A percentile compares a stretch with the other conserved stretches of the same genome.
Evolutionary conservation across 1,284 basidiomycete species (phyloP).

Genomic region (Phylloporus gajari): DNA sequence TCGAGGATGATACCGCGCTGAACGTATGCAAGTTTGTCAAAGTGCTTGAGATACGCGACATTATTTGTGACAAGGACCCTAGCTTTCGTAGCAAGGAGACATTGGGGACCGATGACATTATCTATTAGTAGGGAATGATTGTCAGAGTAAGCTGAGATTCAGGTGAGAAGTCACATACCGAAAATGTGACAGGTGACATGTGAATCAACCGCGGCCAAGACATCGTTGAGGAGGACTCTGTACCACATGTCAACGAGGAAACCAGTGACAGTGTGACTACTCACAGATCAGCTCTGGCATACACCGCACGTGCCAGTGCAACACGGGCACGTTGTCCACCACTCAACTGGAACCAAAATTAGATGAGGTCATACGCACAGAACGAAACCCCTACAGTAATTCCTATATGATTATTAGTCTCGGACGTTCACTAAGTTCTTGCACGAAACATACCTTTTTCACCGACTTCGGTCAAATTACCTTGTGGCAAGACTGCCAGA

Average conservation of each 20-base stretch:
- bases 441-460: constrained; percentile 49
- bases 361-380: not conserved
- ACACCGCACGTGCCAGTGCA: constrained; percentile 61
- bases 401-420: constrained; percentile 24
- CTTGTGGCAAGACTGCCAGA: constrained; percentile 76
- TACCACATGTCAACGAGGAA: not conserved
- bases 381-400: constrained; percentile 39
- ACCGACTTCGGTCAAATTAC: constrained; percentile 82
- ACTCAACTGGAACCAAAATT: constrained; percentile 45
- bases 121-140: constrained; percentile 55
- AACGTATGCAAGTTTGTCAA: constrained; percentile 84
- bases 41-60: constrained; percentile 84
- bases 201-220: constrained; percentile 72
- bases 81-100: constrained; percentile 86
- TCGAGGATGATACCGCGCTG: constrained; percentile 89
- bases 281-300: constrained; percentile 64
- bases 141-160: constrained; percentile 6
- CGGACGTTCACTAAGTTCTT: constrained; percentile 49
- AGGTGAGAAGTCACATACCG: constrained; percentile 49
- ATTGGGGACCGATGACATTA: constrained; percentile 89
- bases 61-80: constrained; percentile 91
- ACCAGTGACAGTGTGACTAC: constrained; percentile 10
- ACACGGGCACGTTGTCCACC: constrained; percentile 74
- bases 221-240: constrained; percentile 48
- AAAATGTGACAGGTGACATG: constrained; percentile 78